Conservation (phyloP, 140 eudicot genomes). For the Oenanthe javanica region DNA sequence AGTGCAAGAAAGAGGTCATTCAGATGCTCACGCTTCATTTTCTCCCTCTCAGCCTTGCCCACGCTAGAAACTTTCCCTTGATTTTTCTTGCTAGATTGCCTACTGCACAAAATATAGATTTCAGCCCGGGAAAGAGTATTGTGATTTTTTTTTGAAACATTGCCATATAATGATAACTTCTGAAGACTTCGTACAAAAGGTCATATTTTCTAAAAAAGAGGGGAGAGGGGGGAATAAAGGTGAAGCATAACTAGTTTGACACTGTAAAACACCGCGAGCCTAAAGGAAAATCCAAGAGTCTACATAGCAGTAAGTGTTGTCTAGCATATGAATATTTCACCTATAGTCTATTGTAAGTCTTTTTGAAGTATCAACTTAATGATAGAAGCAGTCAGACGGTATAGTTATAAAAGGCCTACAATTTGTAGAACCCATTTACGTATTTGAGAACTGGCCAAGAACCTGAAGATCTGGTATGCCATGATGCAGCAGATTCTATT, state of each 20-base stretch:
- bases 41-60: conserved; percentile 87
- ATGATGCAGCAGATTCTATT: background rate
- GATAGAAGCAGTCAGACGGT: background rate
- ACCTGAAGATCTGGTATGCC: background rate
- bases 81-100: conserved; percentile 45
- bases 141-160: background rate
- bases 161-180: background rate
- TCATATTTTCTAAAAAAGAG: too few species aligned
- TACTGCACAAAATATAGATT: conserved; percentile 32
- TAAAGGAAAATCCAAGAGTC: background rate
- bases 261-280: background rate
- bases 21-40: conserved; percentile 73
- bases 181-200: background rate
- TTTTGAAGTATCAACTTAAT: background rate
- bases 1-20: conserved; percentile 70
- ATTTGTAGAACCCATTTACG: background rate
- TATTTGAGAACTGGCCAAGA: background rate
- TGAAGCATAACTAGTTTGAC: background rate
- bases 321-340: background rate
- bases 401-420: background rate
- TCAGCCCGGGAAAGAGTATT: conserved; percentile 2
- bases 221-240: too few species aligned
- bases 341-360: background rate
- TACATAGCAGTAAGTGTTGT: background rate
- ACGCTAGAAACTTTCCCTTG: conserved; percentile 54